Conservation (phyloP, 2,329 filamentous ascomycete genomes). For the Colletotrichum lentis region DNA sequence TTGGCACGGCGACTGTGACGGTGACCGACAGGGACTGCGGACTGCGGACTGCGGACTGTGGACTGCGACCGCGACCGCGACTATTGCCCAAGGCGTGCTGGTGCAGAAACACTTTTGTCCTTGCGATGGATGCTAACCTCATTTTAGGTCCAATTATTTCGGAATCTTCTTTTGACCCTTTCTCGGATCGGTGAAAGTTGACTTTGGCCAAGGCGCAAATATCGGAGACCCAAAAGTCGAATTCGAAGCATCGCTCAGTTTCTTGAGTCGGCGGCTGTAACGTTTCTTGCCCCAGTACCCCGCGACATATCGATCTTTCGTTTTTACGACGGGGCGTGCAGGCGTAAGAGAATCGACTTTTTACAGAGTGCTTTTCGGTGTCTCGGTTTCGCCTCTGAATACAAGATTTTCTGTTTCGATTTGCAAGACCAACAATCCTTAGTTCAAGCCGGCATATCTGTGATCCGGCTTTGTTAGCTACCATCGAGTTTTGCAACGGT, state of each 20-base stretch:
- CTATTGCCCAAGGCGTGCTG: background rate
- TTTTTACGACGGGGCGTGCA: constrained; percentile 49
- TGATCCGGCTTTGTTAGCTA: constrained; percentile 11
- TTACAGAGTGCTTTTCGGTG: constrained; percentile 50
- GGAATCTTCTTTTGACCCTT: constrained; percentile 36
- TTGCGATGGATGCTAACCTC: constrained; percentile 17
- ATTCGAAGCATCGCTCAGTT: constrained; percentile 38
- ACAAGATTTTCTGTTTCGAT: constrained; percentile 47
- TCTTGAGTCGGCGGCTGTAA: constrained; percentile 36
- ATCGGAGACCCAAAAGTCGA: constrained; percentile 36
- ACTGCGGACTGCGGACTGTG: background rate
- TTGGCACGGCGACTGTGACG: no score
- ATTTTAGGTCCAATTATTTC: constrained; percentile 30
- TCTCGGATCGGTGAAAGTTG: constrained; percentile 47
- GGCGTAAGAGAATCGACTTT: constrained; percentile 52
- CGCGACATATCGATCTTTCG: constrained; percentile 36
- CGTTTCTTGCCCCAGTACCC: constrained; percentile 37
- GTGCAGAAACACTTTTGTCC: background rate
- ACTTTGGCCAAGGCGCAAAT: constrained; percentile 36
- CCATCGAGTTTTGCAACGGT: constrained; percentile 15
- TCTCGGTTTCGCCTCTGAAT: constrained; percentile 50
- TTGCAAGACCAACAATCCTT: constrained; percentile 42
- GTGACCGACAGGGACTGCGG: no score
- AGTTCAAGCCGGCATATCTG: constrained; percentile 1
- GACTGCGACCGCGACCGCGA: constrained; percentile 8